These are phyloP conservation scores for Aspergillus incahuasiensis DNA, from an alignment of 495 filamentous ascomycete genomes.

Conservation along the genomic window DNA sequence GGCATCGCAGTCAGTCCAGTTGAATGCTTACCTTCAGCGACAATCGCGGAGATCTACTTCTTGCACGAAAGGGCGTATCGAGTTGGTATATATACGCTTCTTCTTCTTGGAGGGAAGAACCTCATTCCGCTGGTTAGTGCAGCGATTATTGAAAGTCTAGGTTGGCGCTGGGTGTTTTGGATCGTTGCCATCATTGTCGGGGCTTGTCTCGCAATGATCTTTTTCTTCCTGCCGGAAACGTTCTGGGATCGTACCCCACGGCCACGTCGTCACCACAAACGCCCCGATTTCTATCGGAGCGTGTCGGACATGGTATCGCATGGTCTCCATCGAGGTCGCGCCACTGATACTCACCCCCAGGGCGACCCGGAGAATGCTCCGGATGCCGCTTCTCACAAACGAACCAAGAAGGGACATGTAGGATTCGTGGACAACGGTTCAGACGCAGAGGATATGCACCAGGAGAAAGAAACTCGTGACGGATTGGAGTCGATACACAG, in stretches of 20 bases:
- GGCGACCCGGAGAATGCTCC: conserved; percentile 9
- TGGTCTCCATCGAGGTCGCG: conserved; percentile 29
- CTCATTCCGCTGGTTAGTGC: conserved; percentile 84
- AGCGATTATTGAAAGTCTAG: conserved; percentile 68
- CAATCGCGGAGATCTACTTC: conserved; percentile 95
- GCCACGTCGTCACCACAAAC: conserved; percentile 45
- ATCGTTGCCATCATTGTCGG: conserved; percentile 83
- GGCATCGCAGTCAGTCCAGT: conserved; percentile 85
- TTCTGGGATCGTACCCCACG: conserved; percentile 89
- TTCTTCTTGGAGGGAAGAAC: conserved; percentile 91
- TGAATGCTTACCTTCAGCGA: conserved; percentile 92
- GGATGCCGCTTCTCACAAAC: conserved; percentile 15
- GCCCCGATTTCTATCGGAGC: conserved; percentile 31
- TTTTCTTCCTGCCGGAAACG: conserved; percentile 91
- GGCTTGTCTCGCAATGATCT: conserved; percentile 66
- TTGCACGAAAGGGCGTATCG: conserved; percentile 92
- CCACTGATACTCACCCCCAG: conserved; percentile 13
- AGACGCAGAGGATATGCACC: background rate
- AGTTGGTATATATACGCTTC: conserved; percentile 89
- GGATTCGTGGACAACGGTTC: conserved; percentile 47
- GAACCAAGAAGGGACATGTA: conserved; percentile 43
- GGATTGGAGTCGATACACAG: conserved; percentile 7
- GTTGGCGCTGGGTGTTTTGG: conserved; percentile 95
- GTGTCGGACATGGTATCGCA: conserved; percentile 39
- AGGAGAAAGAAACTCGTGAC: conserved; percentile 13